Conservation (phyloP, 148 eudicot species). For the Gaultheria prostrata region DNA sequence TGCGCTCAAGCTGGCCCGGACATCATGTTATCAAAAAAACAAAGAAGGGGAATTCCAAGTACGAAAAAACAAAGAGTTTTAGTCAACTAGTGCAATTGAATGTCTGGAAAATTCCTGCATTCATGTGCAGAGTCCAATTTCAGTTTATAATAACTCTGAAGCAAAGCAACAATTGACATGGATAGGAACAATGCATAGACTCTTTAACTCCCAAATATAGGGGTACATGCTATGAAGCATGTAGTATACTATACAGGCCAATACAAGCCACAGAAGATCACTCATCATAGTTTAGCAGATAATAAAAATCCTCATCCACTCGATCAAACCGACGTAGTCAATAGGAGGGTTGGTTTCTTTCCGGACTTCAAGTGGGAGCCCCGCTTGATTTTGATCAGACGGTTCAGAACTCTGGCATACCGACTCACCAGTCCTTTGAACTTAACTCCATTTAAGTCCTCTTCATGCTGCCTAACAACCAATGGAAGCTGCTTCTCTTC, state of each 20-base stretch:
- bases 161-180: neutral
- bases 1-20: too few species aligned
- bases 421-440: constrained; percentile 33
- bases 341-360: constrained; percentile 12
- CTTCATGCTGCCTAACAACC: constrained; percentile 24
- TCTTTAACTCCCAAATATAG: neutral
- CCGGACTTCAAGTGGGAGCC: constrained; percentile 9
- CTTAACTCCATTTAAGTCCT: constrained; percentile 22
- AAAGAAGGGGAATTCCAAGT: neutral
- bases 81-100: neutral
- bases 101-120: neutral
- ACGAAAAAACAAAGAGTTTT: neutral
- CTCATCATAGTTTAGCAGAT: neutral
- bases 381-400: constrained; percentile 33
- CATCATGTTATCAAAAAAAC: neutral
- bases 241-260: neutral
- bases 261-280: neutral
- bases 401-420: constrained; percentile 28
- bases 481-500: constrained; percentile 33
- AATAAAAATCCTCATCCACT: neutral
- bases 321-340: constrained; percentile 3
- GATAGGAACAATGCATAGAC: neutral
- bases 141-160: neutral
- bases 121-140: neutral
- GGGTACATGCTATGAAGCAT: neutral